Base-by-base conservation (phyloP, 2,329 filamentous ascomycete genomes). In the Epichloe typhina region DNA sequence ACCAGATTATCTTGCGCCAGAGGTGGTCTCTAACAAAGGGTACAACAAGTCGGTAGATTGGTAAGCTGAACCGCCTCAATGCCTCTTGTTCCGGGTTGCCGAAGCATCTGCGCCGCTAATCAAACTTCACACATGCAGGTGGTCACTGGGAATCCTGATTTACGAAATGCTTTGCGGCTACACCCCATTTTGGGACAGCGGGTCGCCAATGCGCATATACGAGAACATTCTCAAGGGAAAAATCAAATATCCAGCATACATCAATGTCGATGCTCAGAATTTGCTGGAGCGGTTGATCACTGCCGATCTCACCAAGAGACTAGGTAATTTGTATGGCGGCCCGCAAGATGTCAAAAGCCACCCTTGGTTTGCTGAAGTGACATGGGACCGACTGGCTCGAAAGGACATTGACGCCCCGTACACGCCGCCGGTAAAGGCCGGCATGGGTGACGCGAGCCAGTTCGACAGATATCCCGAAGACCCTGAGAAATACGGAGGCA, bases 21-120 rank as follows among this genome's bases (percentile, higher is more conserved):
- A 98, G 70, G 93, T 98, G 13, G 93, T 98, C n/a, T 90, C 89
- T 53, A 96, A 91, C 67, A 97, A 97, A 71, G 93, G 93, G 49
- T 98, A 98, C 75, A 98, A 98, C 74, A 98, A 97, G 69, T 96
- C 91, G 40, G 93, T 98, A 17, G 93, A 98, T 66, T 98, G 93
- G 93, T 96, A 72, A 72, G 86, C 71, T 21, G 9, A 52, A 56
- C 35, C 35, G 40, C 12, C 19, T 11, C 26, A 5, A 13, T n/a
- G 11, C 33, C 15, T 15, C 35, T 49, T 15, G 6, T 40, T 17
- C 11, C 13, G 17, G 9, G 3, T 12, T 4, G 26, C 7, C 40
- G 12, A 41, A 40, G 36, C 31, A 45, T 36, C 40, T n/a, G n/a
- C 33, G 31, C 35, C 45, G 39, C 50, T 51, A 51, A 47, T 31